These are phyloP conservation scores for Starmera stellimalicola DNA, from an alignment of 1,139 yeast genomes.

Conservation along the genomic window DNA sequence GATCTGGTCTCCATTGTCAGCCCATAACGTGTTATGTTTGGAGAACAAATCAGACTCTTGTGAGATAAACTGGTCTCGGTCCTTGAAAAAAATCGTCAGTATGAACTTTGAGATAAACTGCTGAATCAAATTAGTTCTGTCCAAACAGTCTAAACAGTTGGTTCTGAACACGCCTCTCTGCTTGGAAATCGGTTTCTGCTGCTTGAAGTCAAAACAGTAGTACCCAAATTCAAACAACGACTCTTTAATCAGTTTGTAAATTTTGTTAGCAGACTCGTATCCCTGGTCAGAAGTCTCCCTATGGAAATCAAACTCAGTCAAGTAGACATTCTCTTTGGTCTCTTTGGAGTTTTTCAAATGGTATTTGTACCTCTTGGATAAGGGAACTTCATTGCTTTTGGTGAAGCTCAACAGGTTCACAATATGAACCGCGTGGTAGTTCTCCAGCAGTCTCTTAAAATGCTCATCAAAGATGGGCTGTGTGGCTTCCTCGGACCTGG, in stretches of 20 bases:
- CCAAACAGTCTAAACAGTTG: conserved; percentile 91
- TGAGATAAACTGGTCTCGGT: conserved; percentile 30
- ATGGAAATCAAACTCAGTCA: conserved; percentile 90
- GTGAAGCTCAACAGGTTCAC: conserved; percentile 68
- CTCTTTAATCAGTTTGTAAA: conserved; percentile 53
- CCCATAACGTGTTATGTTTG: conserved; percentile 85
- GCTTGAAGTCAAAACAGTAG: conserved; percentile 50
- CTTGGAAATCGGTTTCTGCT: conserved; percentile 45
- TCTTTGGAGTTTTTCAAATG: conserved; percentile 35
- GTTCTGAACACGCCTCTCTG: conserved; percentile 89
- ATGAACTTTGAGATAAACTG: conserved; percentile 70
- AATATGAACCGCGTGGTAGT: conserved; percentile 81
- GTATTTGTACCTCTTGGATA: conserved; percentile 57
- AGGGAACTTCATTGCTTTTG: conserved; percentile 65
- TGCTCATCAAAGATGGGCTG: conserved; percentile 85
- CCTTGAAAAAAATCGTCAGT: conserved; percentile 55
- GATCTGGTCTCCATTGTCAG: conserved; percentile 95
- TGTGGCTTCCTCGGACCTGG: conserved; percentile 85
- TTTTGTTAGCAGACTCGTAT: conserved; percentile 70
- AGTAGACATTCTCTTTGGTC: conserved; percentile 39
- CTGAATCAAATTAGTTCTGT: conserved; percentile 87
- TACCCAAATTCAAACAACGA: conserved; percentile 74
- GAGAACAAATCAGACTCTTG: conserved; percentile 40
- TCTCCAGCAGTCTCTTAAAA: conserved; percentile 55
- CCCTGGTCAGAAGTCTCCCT: conserved; percentile 85